These are phyloP conservation scores for Sherardia arvensis DNA, from an alignment of 257 asterid species.

Conservation along the genomic window DNA sequence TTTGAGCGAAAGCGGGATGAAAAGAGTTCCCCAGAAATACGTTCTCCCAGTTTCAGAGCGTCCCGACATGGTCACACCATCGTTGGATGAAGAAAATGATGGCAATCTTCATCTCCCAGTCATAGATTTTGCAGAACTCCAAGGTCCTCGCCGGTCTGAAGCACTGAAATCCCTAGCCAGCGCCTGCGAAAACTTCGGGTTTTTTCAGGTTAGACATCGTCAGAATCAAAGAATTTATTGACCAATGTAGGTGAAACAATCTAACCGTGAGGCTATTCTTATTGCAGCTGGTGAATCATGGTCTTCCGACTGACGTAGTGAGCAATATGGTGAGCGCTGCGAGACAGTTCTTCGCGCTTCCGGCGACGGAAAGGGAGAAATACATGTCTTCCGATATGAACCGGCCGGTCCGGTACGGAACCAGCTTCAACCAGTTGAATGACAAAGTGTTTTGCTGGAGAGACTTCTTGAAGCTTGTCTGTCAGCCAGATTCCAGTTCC, in stretches of 20 bases:
- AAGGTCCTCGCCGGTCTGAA: conserved; percentile 45
- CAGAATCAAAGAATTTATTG: too few relatives aligned
- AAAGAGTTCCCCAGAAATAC: conserved; percentile 58
- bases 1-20: conserved; percentile 57
- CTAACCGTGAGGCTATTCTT: background rate
- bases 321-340: conserved; percentile 44
- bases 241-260: background rate
- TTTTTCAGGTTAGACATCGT: conserved; percentile 57
- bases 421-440: conserved; percentile 76
- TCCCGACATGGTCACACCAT: conserved; percentile 24
- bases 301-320: conserved; percentile 37
- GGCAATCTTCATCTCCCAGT: conserved; percentile 44
- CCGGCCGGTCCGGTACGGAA: conserved; percentile 70
- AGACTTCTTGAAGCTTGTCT: conserved; percentile 72
- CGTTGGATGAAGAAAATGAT: background rate
- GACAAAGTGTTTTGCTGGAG: conserved; percentile 90
- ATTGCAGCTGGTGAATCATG: conserved; percentile 71
- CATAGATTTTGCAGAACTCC: conserved; percentile 59
- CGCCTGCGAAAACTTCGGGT: conserved; percentile 68
- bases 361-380: conserved; percentile 62
- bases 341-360: conserved; percentile 54
- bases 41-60: conserved; percentile 63
- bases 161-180: conserved; percentile 46
- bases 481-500: conserved; percentile 53
- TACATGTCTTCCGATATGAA: conserved; percentile 60